Evolutionary conservation across 208 protist species (phyloP), one percentile per base, ranked within the genome.

Genomic region (Wallacemonas rigidus): DNA sequence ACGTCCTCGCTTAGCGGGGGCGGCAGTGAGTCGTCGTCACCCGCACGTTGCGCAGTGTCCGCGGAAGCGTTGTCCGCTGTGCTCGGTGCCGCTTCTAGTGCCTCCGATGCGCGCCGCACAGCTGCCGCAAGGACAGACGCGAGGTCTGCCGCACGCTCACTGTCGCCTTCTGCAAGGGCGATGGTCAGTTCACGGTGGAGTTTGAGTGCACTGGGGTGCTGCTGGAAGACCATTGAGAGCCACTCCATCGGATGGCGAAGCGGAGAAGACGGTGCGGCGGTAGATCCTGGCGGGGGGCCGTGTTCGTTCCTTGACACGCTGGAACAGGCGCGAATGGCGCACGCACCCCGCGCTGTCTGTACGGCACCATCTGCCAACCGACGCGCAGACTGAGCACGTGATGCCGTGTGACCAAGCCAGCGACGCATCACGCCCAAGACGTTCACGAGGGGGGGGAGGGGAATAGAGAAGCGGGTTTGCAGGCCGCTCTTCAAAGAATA

Each of bases 161-260:
- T 76, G 47, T 96, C 86, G 15, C 91, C 91, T 11, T 73, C 55
- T 3, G 91, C 80, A 15, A 96, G 55, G n/a, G 75, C 72, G 26
- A 89, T 82, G 1, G 85, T 94, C 40, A 96, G 77, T 67, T 93
- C 89, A 0, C 82, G 82, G 67, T 96, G 91, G 26, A 94, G 78
- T 0, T 81, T 79, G 40, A 93, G 76, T 1, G 89, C 86, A 1
- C 80, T 80, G 2, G 87, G 87, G 69, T 94, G 82, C 1, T n/a
- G 58, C 38, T 83, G 69, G 61, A 96, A 96, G n/a, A 96, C 78
- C 56, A 53, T n/a, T 9, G 81, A 79, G 0, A 96, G 80, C 15
- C 84, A 51, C 72, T 84, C 70, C 89, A 96, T 92, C 8, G 91
- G 86, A 56, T 86, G 72, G 56, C 57, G 61, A 5, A 62, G 43